Evolutionary conservation across 2,329 filamentous ascomycete species (phyloP), one percentile per base, ranked within the genome.

Genomic region (Xylaria arbuscula): DNA sequence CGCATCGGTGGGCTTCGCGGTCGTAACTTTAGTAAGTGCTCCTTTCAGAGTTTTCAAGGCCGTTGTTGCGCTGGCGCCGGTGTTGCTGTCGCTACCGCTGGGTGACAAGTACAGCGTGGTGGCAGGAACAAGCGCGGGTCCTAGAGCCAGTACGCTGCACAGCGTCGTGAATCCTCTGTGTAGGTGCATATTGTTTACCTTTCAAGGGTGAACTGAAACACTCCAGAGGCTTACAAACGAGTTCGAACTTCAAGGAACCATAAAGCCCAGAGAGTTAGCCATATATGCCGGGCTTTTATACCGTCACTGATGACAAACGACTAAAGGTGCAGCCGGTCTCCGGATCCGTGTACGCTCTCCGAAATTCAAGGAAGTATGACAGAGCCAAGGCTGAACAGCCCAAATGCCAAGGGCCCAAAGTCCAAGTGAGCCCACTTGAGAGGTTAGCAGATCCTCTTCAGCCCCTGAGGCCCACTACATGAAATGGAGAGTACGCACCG

Each of bases 41-140:
- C 68, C 68, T 45, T 66, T 58, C 53, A 70, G 68, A 5, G 68
- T 68, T 32, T 66, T 64, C 24, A 70, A 19, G 7, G 68, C 58
- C 1, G 5, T 19, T 22, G 62, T 34, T 28, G 59, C 51, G 50
- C 66, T 69, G 13, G 48, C 11, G 24, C 68, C 68, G 17, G 51
- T 66, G 42, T 68, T 68, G 58, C 58, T 69, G 58, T 70, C 68
- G 55, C 66, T 70, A 22, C 68, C 69, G 50, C 62, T 58, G 4
- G 69, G 69, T 5, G 69, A 70, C 62, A 70, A 61, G 51, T 70
- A 66, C 10, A 70, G 55, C 36, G 59, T 70, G 24, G 64, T 70
- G 10, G 68, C 59, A 5, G 61, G 19, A 11, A 70, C 61, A 11
- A 70, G 61, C n/a, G 36, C 28, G 7, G 68, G 65, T 1, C 28